Evolutionary conservation across 768 basidiomycete species (phyloP).

Genomic region (Termitomyces sp.): DNA sequence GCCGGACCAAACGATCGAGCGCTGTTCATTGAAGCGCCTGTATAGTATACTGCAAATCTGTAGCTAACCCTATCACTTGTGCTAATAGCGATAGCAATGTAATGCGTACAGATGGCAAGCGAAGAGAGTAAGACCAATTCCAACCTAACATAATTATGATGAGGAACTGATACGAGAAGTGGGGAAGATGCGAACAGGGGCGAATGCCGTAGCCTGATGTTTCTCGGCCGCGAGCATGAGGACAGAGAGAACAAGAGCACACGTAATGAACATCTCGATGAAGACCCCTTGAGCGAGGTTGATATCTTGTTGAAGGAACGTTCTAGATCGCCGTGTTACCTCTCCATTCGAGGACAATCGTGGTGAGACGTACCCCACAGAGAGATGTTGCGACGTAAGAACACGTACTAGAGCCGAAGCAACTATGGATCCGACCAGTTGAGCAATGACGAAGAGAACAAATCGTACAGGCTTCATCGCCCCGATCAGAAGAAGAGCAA

Average conservation of each 20-base stretch:
- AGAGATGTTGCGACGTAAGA: constrained; percentile 49
- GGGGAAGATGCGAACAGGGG: constrained; percentile 40
- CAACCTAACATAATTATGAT: constrained; percentile 33
- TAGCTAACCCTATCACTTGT: background rate
- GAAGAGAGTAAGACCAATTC: constrained; percentile 64
- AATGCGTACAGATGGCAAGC: constrained; percentile 50
- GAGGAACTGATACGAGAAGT: background rate
- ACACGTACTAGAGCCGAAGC: constrained; percentile 51
- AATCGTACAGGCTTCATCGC: constrained; percentile 51
- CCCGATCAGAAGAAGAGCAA: constrained; percentile 55
- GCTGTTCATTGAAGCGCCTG: constrained; percentile 64
- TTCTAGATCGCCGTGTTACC: constrained; percentile 30
- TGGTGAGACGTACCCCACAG: constrained; percentile 43
- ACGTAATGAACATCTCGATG: constrained; percentile 69
- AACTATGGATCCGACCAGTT: constrained; percentile 54
- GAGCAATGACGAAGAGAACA: constrained; percentile 56
- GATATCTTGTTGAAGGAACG: constrained; percentile 37
- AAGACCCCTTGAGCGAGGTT: constrained; percentile 58
- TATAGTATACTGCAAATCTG: constrained; percentile 58
- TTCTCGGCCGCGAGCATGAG: constrained; percentile 74
- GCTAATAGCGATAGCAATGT: background rate
- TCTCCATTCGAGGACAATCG: background rate
- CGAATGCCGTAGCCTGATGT: constrained; percentile 59
- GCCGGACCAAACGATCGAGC: constrained; percentile 70
- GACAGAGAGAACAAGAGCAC: constrained; percentile 54